These are phyloP conservation scores for Dalbergia cochinchinensis DNA, from an alignment of 306 rosid species.

Conservation along the genomic window DNA sequence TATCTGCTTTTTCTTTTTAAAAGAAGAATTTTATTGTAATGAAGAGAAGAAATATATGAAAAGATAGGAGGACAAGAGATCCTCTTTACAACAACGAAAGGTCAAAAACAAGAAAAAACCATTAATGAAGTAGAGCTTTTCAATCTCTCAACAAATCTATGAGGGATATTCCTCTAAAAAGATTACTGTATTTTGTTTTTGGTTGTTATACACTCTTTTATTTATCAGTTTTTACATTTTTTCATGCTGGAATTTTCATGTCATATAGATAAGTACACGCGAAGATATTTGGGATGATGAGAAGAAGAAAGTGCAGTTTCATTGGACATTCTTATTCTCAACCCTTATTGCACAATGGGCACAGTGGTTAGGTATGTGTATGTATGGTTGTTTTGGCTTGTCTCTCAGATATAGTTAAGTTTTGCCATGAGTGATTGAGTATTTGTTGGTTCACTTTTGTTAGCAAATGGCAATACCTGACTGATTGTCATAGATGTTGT, in stretches of 20 bases:
- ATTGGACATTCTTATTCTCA: slow-evolving; percentile 86
- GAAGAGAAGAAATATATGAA: too few species aligned
- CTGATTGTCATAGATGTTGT: slow-evolving; percentile 7
- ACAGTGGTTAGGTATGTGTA: slow-evolving; percentile 80
- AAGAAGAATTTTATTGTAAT: too few species aligned
- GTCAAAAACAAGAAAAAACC: too few species aligned
- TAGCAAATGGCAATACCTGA: slow-evolving; percentile 16
- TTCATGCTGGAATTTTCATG: background rate
- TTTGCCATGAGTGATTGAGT: slow-evolving; percentile 2
- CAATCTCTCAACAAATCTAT: too few species aligned
- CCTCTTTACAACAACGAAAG: too few species aligned
- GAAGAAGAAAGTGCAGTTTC: slow-evolving; percentile 73
- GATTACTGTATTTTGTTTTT: background rate
- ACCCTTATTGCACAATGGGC: slow-evolving; percentile 90
- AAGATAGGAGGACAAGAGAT: too few species aligned
- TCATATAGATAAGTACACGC: slow-evolving; percentile 51
- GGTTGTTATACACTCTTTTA: slow-evolving; percentile 3
- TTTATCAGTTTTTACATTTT: background rate
- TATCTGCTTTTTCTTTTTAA: background rate
- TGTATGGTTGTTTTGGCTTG: slow-evolving; percentile 37
- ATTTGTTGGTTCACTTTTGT: slow-evolving; percentile 6
- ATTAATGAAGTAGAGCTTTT: too few species aligned
- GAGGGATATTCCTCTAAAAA: too few species aligned
- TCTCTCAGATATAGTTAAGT: background rate
- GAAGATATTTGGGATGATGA: slow-evolving; percentile 85